phyloP scores from a whole-genome alignment of 164 flowering plant species.

The Berberis thunbergii region DNA sequence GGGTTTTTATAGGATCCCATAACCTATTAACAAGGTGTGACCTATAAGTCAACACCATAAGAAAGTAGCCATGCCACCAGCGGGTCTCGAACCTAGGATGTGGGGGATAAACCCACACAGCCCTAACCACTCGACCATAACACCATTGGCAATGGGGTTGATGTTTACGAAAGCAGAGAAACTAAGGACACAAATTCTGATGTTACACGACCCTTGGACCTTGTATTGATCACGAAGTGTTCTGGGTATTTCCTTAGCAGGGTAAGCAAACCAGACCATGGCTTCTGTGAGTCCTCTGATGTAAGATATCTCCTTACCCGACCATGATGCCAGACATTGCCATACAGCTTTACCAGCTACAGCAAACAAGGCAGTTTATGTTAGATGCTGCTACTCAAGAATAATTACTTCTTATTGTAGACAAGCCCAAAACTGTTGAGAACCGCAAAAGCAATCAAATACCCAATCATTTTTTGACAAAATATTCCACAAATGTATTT shows the following conservation, averaged over 20 bases:
- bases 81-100: too few relatives aligned
- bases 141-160: too few relatives aligned
- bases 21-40: too few relatives aligned
- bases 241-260: slow-evolving; percentile 91
- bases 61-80: too few relatives aligned
- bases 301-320: slow-evolving; percentile 89
- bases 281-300: slow-evolving; percentile 80
- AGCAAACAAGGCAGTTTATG: slow-evolving; percentile 1
- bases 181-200: slow-evolving; percentile 89
- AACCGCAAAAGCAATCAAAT: not conserved
- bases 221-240: slow-evolving; percentile 94
- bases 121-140: too few relatives aligned
- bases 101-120: too few relatives aligned
- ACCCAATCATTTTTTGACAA: not conserved
- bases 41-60: too few relatives aligned
- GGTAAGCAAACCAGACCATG: slow-evolving; percentile 93
- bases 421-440: too few relatives aligned
- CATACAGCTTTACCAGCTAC: slow-evolving; percentile 72
- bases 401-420: too few relatives aligned
- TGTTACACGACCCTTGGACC: slow-evolving; percentile 81
- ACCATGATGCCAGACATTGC: slow-evolving; percentile 79
- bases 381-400: not conserved
- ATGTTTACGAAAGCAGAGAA: slow-evolving; percentile 59
- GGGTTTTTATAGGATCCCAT: too few relatives aligned
- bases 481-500: not conserved